Evolutionary conservation across 177 flowering plant species (phyloP).

Genomic region (Viscum album): DNA sequence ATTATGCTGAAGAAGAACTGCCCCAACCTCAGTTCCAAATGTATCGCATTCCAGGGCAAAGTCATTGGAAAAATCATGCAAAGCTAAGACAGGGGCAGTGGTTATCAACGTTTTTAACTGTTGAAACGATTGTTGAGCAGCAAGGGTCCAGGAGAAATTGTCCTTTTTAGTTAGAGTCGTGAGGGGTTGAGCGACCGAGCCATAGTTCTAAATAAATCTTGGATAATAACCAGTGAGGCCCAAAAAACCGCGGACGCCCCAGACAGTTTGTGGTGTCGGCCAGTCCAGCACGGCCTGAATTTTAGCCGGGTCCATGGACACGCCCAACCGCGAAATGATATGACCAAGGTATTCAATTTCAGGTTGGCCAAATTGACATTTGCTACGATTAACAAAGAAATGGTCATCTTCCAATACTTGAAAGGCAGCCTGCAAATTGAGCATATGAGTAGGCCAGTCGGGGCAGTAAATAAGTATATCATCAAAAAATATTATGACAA

Average conservation of each 20-base stretch:
- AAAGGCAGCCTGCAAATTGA: too few relatives aligned
- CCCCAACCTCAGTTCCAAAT: not conserved
- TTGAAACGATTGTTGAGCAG: not conserved
- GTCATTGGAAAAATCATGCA: not conserved
- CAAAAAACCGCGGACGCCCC: not conserved
- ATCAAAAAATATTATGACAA: too few relatives aligned
- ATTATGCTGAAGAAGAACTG: not conserved
- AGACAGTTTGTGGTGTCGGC: not conserved
- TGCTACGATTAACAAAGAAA: not conserved
- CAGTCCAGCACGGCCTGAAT: not conserved
- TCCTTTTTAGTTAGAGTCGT: not conserved
- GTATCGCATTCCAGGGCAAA: not conserved
- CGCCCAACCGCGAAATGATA: not conserved
- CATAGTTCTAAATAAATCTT: not conserved
- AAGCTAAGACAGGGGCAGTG: not conserved
- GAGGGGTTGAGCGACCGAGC: not conserved
- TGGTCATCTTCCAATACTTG: too few relatives aligned
- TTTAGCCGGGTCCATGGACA: not conserved
- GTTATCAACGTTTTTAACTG: not conserved
- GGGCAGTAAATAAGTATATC: too few relatives aligned
- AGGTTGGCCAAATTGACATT: not conserved
- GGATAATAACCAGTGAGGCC: not conserved
- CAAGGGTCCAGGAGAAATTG: not conserved
- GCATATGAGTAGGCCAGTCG: too few relatives aligned
- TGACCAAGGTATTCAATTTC: not conserved